Evolutionary conservation across 2,329 filamentous ascomycete genomes (phyloP), one percentile per base, ranked within the genome.

Genomic region (Xylogone sp.): DNA sequence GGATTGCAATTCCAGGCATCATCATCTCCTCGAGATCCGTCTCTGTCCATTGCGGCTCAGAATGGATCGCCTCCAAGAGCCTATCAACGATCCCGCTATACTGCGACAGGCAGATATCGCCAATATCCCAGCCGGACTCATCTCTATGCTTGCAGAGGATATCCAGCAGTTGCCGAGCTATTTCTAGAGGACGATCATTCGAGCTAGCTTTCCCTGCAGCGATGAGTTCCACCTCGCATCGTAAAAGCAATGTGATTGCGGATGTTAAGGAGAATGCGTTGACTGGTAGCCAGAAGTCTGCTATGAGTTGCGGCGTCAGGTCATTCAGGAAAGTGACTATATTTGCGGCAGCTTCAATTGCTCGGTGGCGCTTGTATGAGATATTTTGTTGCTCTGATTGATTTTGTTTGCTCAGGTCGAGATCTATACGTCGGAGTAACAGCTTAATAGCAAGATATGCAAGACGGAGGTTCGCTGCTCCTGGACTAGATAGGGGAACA

Each of bases 251-350:
- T 6, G 34, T 39, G 6, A 39, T 16, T 16, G 34, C 34, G n/a
- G 34, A 39, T 18, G 34, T 39, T 7, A 39, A 16, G n/a, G 34
- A 39, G 34, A 39, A 39, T 13, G 34, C 34, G n/a, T 48, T 57
- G 63, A 60, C 65, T 4, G 63, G 62, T 46, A 63, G 56, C 64
- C 63, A 66, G 49, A 65, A 66, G 39, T 59, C 59, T 18, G 54
- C 50, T 12, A 65, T 52, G 21, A 65, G 57, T 20, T 49, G 29
- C 21, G 51, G 48, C 6, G 56, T 54, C n/a, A 65, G 43, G 6
- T 53, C 58, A 22, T 52, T 54, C 5, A 65, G 46, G 46, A 65
- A 62, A 10, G 50, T 48, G 16, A 61, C 54, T 19, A 66, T 60
- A 5, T 56, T 53, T 8, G 58, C 53, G 12, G 65, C 62, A 1